Evolutionary conservation across 2,329 filamentous ascomycete genomes (phyloP), one percentile per base, ranked within the genome.

Genomic region (Rhexocercosporidium sp.): DNA sequence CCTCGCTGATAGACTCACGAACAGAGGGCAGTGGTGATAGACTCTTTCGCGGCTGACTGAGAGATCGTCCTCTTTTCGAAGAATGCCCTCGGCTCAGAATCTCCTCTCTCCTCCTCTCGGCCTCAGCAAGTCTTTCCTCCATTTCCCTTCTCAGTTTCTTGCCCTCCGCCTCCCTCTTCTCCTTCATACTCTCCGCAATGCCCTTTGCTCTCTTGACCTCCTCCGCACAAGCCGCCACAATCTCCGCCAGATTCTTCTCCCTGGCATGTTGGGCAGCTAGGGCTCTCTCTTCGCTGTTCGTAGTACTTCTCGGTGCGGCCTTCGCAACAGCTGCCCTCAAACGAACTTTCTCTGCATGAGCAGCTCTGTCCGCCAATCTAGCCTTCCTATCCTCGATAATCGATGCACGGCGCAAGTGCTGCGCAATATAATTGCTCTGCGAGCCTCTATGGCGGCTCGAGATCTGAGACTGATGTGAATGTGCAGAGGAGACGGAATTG

Each of bases 201-300:
- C 91, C 90, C 82, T 95, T 95, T 62, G 92, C 92, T 70, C 92
- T 86, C 76, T 91, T 89, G 18, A 96, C 92, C 77, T 96, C 92
- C 78, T 94, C 92, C 22, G 92, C 92, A 76, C 92, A 95, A 68
- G 88, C 86, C 59, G 92, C 91, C 3, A 92, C 91, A 51, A 95
- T 94, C 77, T 94, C 92, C 9, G 91, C 92, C 20, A 96, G 80
- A 73, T 94, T 93, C 73, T 91, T 91, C 80, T 95, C 91, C 66
- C 93, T 86, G 0, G 92, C 90, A 71, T 93, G 86, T 69, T 93
- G 89, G 5, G 92, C 92, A 6, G 92, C 92, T 66, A 94, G 80
- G 3, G 92, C 91, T 60, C 90, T 85, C 78, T 94, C 92, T 77
- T 95, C 92, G 53, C 89, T 92, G 64, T 88, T 84, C 2, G 86